Evolutionary conservation across 495 filamentous ascomycete genomes (phyloP), one percentile per base, ranked within the genome.

Genomic region (Penicillium mononematosum): DNA sequence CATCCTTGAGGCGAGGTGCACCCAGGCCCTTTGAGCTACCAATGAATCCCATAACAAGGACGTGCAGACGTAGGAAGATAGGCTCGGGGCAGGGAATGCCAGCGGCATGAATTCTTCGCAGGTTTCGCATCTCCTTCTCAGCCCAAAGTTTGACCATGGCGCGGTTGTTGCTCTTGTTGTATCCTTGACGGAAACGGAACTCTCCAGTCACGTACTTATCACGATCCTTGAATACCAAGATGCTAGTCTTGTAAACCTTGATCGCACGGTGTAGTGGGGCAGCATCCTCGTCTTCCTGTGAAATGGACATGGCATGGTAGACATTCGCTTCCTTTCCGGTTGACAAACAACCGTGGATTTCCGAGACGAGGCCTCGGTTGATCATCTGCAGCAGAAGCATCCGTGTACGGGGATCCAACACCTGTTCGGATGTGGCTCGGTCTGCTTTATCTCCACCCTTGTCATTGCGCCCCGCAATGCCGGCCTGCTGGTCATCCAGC

Each of bases 311-410:
- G 2, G 89, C 87, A 58, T 92, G 87, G 74, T 98, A 98, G 20
- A 98, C 94, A 60, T 98, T 98, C 45, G 94, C 94, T 72, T 98
- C 94, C 68, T 98, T 98, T 45, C 94, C 94, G 0, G 94, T 97
- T 42, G 89, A 94, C 59, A 98, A 76, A 69, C 92, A 92, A 10
- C 94, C 94, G 66, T 98, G 89, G 34, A 96, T 84, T 67, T 91
- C 89, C 19, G 90, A 83, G 16, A 97, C 80, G 47, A 92, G 72
- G 22, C 85, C 83, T 3, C 89, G 82, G 67, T 97, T 96, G 75
- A 98, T 93, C 81, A 98, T 87, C 74, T 97, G 90, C 56, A 96
- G 77, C 38, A 98, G 78, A 46, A 98, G 93, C 90, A 96, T 96
- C 52, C 92, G 86, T 27, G 94, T 98, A 25, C 90, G 83, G 34